These are phyloP conservation scores for Coemansia brasiliensis DNA, from an alignment of 192 early-diverging fungal species.

Conservation along the genomic window DNA sequence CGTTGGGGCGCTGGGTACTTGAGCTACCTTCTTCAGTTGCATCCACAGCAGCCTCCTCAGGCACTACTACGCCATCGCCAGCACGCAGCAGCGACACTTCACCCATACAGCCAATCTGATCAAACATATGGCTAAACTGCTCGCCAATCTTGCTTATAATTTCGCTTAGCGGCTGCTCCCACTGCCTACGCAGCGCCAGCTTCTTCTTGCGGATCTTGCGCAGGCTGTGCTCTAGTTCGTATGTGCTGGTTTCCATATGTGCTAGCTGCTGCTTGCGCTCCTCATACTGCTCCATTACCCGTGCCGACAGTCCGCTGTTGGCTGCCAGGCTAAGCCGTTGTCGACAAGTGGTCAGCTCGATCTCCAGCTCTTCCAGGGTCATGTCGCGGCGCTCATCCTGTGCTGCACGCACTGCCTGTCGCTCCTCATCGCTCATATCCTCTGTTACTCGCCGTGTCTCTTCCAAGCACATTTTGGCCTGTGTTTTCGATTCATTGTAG, in stretches of 20 bases:
- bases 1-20: not conserved
- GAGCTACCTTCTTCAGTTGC: not conserved
- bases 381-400: conserved; percentile 40
- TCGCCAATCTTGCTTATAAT: conserved; percentile 67
- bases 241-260: conserved; percentile 31
- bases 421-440: conserved; percentile 57
- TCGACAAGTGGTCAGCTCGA: conserved; percentile 50
- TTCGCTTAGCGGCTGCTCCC: conserved; percentile 64
- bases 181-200: conserved; percentile 48
- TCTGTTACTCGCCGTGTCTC: conserved; percentile 59
- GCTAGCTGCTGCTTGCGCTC: conserved; percentile 63
- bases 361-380: conserved; percentile 66
- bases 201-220: conserved; percentile 39
- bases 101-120: conserved; percentile 57
- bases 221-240: conserved; percentile 48
- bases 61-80: conserved; percentile 24
- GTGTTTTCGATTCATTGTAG: conserved; percentile 53
- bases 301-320: conserved; percentile 37
- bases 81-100: conserved; percentile 34
- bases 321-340: conserved; percentile 45
- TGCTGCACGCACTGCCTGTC: conserved; percentile 46
- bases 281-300: conserved; percentile 69
- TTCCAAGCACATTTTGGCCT: conserved; percentile 50
- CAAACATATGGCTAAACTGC: conserved; percentile 72
- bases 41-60: not conserved